Percentiles rank a stretch among this genome's conserved stretches.
Conservation (phyloP, 768 basidiomycete species). For the Phlebiopsis flavidoalba region DNA sequence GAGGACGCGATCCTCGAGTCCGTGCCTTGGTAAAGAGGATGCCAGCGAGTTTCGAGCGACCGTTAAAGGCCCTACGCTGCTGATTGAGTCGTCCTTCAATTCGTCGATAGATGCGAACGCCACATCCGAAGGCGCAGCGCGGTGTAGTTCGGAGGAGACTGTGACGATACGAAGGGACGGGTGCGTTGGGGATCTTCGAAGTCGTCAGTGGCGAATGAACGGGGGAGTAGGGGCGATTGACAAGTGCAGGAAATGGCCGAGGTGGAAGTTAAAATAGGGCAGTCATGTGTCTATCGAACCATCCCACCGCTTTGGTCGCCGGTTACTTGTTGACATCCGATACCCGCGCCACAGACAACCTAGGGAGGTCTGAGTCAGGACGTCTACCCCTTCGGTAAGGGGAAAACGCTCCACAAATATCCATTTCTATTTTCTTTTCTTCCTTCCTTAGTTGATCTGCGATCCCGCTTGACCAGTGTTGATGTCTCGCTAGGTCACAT, state of each 20-base stretch:
- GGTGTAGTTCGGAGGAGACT: constrained; percentile 35
- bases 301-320: constrained; percentile 19
- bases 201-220: constrained; percentile 29
- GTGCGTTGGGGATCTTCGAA: constrained; percentile 18
- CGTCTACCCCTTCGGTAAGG: background rate
- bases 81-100: constrained; percentile 29
- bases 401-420: constrained; percentile 14
- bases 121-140: constrained; percentile 27
- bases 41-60: constrained; percentile 37
- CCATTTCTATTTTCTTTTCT: constrained; percentile 19
- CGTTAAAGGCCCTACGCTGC: constrained; percentile 30
- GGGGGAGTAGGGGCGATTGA: constrained; percentile 37
- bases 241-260: constrained; percentile 36
- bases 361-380: constrained; percentile 2
- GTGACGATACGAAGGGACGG: constrained; percentile 34
- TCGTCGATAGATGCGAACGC: constrained; percentile 33
- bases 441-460: constrained; percentile 20
- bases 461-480: constrained; percentile 21
- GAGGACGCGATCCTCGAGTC: constrained; percentile 23
- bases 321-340: constrained; percentile 24
- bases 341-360: constrained; percentile 26
- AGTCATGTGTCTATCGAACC: constrained; percentile 25
- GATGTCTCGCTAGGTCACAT: constrained; percentile 26
- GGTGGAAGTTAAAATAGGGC: constrained; percentile 33
- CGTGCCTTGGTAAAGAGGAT: constrained; percentile 33